A percentile compares a stretch with the other conserved stretches of the same genome.
Evolutionary conservation across 371 early-diverging fungal genomes (phyloP).

Genomic region (Rhizomucor pusillus): DNA sequence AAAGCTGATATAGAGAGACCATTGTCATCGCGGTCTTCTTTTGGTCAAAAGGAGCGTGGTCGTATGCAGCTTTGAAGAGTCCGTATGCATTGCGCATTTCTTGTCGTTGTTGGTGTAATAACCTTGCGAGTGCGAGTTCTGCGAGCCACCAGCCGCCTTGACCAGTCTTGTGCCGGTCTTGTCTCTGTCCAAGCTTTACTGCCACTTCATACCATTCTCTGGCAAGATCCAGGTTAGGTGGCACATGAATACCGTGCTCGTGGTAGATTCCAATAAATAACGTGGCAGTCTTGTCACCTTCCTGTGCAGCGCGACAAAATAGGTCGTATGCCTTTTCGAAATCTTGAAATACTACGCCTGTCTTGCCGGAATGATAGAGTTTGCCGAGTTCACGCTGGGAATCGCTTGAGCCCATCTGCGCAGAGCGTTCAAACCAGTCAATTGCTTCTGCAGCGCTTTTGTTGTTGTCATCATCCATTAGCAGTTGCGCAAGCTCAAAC

Average conservation of each 20-base stretch:
- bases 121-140: slow-evolving; percentile 34
- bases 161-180: slow-evolving; percentile 14
- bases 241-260: slow-evolving; percentile 45
- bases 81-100: slow-evolving; percentile 21
- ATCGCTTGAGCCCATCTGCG: slow-evolving; percentile 28
- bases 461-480: slow-evolving; percentile 15
- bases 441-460: slow-evolving; percentile 14
- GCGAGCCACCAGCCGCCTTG: slow-evolving; percentile 32
- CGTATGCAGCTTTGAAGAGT: slow-evolving; percentile 17
- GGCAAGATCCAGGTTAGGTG: slow-evolving; percentile 29
- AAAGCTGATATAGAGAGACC: slow-evolving; percentile 9
- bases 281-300: slow-evolving; percentile 33
- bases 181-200: slow-evolving; percentile 18
- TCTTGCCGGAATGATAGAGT: slow-evolving; percentile 31
- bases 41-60: slow-evolving; percentile 18
- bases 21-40: slow-evolving; percentile 19
- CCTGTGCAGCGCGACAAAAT: slow-evolving; percentile 38
- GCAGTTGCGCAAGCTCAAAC: slow-evolving; percentile 27
- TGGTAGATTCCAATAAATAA: slow-evolving; percentile 42
- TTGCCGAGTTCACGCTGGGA: slow-evolving; percentile 43
- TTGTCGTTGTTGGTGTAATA: slow-evolving; percentile 32
- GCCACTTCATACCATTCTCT: slow-evolving; percentile 36
- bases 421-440: slow-evolving; percentile 29
- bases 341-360: slow-evolving; percentile 24
- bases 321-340: slow-evolving; percentile 43